These are phyloP conservation scores for Neopestalotiopsis sp. DNA, from an alignment of 2,329 filamentous ascomycete genomes.

Conservation along the genomic window DNA sequence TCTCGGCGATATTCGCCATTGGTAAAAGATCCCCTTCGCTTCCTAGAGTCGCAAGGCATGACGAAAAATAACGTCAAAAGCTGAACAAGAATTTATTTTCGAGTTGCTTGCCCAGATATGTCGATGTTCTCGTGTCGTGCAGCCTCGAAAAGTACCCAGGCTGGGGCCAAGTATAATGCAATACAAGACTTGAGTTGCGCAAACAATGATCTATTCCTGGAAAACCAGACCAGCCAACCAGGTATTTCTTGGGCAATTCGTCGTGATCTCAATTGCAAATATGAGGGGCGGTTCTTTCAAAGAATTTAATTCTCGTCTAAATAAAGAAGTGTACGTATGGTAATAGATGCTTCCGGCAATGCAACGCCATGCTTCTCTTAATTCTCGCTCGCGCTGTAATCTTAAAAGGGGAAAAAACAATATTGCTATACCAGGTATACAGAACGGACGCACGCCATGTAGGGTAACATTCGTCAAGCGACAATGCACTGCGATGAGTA, in stretches of 20 bases:
- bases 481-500: conserved; percentile 10
- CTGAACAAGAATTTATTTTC: too few relatives aligned
- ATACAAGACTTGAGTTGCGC: too few relatives aligned
- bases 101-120: too few relatives aligned
- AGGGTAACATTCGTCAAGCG: neutral
- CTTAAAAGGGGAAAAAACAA: neutral
- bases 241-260: neutral
- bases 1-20: too few relatives aligned
- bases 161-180: too few relatives aligned
- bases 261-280: too few relatives aligned
- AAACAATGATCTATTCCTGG: neutral
- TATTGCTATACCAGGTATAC: neutral
- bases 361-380: neutral
- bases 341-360: neutral
- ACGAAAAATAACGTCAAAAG: too few relatives aligned
- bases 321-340: neutral
- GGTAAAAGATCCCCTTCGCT: too few relatives aligned
- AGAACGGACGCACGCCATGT: neutral
- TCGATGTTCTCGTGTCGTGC: too few relatives aligned
- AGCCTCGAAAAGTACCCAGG: too few relatives aligned
- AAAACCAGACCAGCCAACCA: neutral
- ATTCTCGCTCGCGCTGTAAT: neutral
- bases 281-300: too few relatives aligned
- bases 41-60: too few relatives aligned
- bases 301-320: neutral